These are phyloP conservation scores for Anisodus tanguticus DNA, from an alignment of 257 asterid genomes.

Conservation along the genomic window DNA sequence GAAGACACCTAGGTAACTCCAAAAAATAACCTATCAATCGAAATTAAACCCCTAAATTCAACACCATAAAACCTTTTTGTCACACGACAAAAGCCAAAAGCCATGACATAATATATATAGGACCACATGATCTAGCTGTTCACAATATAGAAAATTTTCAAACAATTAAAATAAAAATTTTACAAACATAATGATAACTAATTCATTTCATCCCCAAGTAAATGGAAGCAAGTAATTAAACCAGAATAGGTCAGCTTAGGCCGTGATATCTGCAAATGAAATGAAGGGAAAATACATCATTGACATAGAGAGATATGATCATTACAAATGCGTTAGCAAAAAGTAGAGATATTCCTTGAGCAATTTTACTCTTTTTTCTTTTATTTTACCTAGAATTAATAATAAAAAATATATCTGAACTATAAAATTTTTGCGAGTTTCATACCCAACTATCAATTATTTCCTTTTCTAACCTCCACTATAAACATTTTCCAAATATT, in stretches of 20 bases:
- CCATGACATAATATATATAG: conserved; percentile 1
- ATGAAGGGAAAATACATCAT: not conserved
- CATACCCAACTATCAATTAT: too few relatives aligned
- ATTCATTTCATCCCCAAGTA: conserved; percentile 17
- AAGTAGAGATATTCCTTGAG: not conserved
- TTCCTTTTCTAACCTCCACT: too few relatives aligned
- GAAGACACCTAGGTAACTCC: not conserved
- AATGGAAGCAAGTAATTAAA: conserved; percentile 13
- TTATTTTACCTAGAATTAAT: not conserved
- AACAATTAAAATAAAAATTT: conserved; percentile 9
- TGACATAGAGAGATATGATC: not conserved
- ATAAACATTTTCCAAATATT: too few relatives aligned
- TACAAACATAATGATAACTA: conserved; percentile 22
- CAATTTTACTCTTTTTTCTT: not conserved
- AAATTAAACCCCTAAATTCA: conserved; percentile 23
- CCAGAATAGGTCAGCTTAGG: conserved; percentile 11
- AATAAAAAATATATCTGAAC: too few relatives aligned
- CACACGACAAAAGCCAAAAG: conserved; percentile 24
- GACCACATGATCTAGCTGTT: conserved; percentile 25
- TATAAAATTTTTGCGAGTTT: too few relatives aligned
- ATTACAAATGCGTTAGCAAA: not conserved
- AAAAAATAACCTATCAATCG: not conserved
- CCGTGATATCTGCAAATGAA: conserved; percentile 20
- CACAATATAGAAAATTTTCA: conserved; percentile 17
- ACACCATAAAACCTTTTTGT: conserved; percentile 11